Evolutionary conservation across 306 rosid genomes (phyloP).

Genomic region (Gynostemma pentaphyllum): DNA sequence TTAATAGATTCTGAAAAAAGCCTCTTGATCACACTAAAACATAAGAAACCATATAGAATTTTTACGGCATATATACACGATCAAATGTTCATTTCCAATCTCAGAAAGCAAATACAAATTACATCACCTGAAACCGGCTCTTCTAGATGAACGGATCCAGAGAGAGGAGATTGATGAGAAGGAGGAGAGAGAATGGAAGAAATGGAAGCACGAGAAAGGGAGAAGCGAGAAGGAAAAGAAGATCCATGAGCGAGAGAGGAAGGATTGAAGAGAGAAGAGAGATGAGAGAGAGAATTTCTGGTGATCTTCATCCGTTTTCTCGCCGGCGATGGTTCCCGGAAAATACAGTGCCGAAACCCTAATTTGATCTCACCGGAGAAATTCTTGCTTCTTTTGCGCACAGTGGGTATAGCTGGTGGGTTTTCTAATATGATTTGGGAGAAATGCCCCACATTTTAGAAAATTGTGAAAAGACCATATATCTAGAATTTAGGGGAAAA

Average conservation of each 20-base stretch:
- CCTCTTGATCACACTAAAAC: neutral
- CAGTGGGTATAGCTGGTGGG: neutral
- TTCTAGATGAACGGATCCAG: conserved; percentile 1
- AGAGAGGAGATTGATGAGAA: neutral
- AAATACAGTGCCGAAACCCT: neutral
- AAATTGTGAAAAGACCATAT: too few relatives aligned
- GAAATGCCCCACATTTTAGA: neutral
- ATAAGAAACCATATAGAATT: neutral
- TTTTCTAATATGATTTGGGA: neutral
- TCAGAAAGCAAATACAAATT: neutral
- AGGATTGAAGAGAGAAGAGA: neutral
- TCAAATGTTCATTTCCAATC: neutral
- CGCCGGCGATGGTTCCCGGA: neutral
- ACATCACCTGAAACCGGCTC: neutral
- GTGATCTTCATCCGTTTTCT: neutral
- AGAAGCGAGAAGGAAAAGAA: neutral
- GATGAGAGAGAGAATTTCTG: neutral
- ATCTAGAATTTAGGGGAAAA: too few relatives aligned
- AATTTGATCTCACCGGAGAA: neutral
- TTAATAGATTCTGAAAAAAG: neutral
- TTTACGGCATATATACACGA: neutral
- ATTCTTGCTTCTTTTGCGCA: neutral
- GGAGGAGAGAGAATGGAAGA: neutral
- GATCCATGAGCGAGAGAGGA: neutral
- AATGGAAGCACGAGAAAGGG: neutral